Base-by-base conservation (phyloP, 768 basidiomycete genomes). In the Pisolithus microcarpus region DNA sequence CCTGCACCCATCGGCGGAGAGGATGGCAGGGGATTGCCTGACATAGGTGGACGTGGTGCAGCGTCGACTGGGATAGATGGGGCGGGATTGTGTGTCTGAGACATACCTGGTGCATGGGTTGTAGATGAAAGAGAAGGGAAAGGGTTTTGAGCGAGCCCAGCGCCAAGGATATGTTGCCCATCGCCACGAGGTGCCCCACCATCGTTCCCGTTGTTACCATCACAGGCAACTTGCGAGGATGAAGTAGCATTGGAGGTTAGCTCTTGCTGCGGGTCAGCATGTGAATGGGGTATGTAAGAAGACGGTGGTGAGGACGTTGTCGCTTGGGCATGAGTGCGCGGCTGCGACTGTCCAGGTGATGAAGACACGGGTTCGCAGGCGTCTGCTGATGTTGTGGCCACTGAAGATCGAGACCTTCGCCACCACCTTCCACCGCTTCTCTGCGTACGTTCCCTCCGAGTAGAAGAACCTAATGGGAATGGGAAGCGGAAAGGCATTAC, bases 381-480 rank as follows among this genome's bases (percentile, higher is more conserved):
- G 42, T 50, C 52, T 49, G 61, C 57, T 7, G 73, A 65, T n/a
- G 76, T 71, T 13, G 69, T 56, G 56, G 88, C 83, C 37, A 86
- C 75, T 7, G 84, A 85, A 71, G 89, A 90, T n/a, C 87, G 78
- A 61, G 88, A 88, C 58, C 88, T 66, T 50, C 87, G 72, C 88
- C 88, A 90, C 80, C 87, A 86, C 61, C 90, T 90, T 51, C 34
- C 34, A 34, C 75, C 73, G 26, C 68, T 68, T 37, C 72, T 71
- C 16, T 70, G 68, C 16, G 67, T 64, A 45, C 63, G 72, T 56
- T 73, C 72, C 3, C 67, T 66, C 16, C 67, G 65, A 15, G 66
- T 60, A 43, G 67, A 56, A 26, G 70, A 66, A 36, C 64, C 65
- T 11, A 63, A 47, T 4, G 56, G 50, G 24, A 66, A 59, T 1